phyloP scores from a whole-genome alignment of 495 filamentous ascomycete genomes.

The Xylona heveae region DNA sequence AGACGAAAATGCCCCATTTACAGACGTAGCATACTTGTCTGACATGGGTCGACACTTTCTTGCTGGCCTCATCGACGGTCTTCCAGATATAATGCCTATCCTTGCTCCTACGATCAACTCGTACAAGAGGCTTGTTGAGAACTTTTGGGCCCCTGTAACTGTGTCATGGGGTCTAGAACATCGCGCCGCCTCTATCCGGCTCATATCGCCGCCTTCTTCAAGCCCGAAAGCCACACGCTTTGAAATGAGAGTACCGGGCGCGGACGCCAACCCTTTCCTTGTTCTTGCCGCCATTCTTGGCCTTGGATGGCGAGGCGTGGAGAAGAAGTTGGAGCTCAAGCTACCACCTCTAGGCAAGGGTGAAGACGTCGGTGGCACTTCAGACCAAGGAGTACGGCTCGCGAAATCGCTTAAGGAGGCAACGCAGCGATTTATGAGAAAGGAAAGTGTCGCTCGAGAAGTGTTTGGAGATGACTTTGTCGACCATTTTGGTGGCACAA shows the following conservation, averaged over 20 bases:
- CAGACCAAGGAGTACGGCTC: conserved; percentile 47
- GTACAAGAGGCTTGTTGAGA: conserved; percentile 94
- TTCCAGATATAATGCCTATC: conserved; percentile 90
- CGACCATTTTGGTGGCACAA: conserved; percentile 76
- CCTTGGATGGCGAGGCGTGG: conserved; percentile 71
- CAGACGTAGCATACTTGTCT: conserved; percentile 59
- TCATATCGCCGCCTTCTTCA: conserved; percentile 72
- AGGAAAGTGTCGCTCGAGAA: conserved; percentile 68
- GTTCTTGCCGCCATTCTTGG: conserved; percentile 76
- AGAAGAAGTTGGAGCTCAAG: conserved; percentile 68
- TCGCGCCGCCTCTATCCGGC: conserved; percentile 69
- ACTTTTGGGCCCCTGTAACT: conserved; percentile 96
- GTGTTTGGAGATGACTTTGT: conserved; percentile 91
- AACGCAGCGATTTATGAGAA: conserved; percentile 45
- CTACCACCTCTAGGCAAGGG: conserved; percentile 70
- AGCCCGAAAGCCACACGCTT: conserved; percentile 72
- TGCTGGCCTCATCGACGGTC: conserved; percentile 67
- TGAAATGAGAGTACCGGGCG: conserved; percentile 78
- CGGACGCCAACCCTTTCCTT: conserved; percentile 73
- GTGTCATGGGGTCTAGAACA: conserved; percentile 96
- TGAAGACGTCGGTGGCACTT: conserved; percentile 46
- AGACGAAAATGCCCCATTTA: conserved; percentile 37
- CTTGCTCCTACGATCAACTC: conserved; percentile 89
- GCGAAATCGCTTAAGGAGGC: conserved; percentile 72
- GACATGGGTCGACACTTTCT: conserved; percentile 87